Base-by-base conservation (phyloP, 2,329 filamentous ascomycete genomes). In the Microcera coccophila region DNA sequence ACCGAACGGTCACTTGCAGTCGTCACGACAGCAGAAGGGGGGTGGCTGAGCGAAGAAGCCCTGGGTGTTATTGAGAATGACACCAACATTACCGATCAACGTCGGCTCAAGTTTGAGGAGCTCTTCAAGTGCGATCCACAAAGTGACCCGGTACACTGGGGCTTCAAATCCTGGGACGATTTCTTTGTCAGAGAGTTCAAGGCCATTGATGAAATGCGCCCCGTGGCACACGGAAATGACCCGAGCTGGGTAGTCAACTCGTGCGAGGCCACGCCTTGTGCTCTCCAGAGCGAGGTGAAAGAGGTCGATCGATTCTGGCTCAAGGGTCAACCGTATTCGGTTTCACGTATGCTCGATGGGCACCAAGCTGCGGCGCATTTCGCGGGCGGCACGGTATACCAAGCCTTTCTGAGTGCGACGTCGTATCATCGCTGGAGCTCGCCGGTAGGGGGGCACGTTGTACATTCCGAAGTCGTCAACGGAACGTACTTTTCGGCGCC, bases 341-440 rank as follows among this genome's bases (percentile, higher is more conserved):
- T 83, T 3, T 49, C 60, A 1, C 74, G 82, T 51, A 83, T 84
- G 76, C 66, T 86, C 2, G 69, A 67, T 1, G 61, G 75, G 43
- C 74, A 82, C 48, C 48, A 61, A 0, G 54, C 74, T 3, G 63
- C 75, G 0, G 52, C 63, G 4, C 53, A 74, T 2, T 85, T 85
- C 48, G 69, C 70, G 2, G 75, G 74, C 1, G 82, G 78, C 0
- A 84, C 79, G 0, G 67, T 86, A 2, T 86, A 85, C 57, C 82
- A 87, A 52, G 82, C 81, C 0, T 85, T 84, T 50, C 63, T 86
- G 2, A 79, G 72, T 11, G 74, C 80, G 0, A 63, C 82, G 21
- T 79, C 74, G 33, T 86, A 87, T 57, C 83, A 86, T 59, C 72
- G 82, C 16, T 86, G 83, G 83, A 78, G 84, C 56, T 64, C 78